A percentile compares a stretch with the other conserved stretches of the same genome.
Conservation (phyloP, 192 early-diverging fungal species). For the Umbelopsis isabellina region DNA sequence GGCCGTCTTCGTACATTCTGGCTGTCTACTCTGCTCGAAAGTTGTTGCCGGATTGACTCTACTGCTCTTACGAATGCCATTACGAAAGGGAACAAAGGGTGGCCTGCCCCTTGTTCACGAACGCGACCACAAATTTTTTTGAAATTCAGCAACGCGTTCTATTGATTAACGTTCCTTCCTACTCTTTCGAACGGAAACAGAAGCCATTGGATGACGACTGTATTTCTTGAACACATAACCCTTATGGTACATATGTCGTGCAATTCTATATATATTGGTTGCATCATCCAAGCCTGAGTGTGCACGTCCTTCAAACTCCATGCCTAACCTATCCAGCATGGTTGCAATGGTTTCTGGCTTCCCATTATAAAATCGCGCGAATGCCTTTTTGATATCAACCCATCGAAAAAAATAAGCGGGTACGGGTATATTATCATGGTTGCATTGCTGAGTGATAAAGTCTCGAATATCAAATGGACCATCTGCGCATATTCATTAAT, state of each 20-base stretch:
- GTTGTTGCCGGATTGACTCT: conserved; percentile 1
- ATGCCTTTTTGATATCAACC: conserved; percentile 67
- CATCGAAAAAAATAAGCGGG: conserved; percentile 70
- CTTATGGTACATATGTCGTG: conserved; percentile 53
- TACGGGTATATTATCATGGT: conserved; percentile 48
- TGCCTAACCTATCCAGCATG: conserved; percentile 65
- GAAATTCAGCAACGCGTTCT: neutral
- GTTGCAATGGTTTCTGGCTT: conserved; percentile 55
- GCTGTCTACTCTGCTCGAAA: neutral
- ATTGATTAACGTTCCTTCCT: neutral
- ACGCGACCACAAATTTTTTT: neutral
- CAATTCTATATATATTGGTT: conserved; percentile 75
- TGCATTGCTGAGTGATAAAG: conserved; percentile 81
- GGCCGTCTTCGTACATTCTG: neutral
- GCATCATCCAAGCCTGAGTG: conserved; percentile 88
- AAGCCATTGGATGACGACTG: neutral
- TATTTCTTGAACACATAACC: conserved; percentile 37
- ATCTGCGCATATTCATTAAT: conserved; percentile 36
- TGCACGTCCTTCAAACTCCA: conserved; percentile 71
- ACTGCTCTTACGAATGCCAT: conserved; percentile 9
- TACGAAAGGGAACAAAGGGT: neutral
- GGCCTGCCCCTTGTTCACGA: neutral
- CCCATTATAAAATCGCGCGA: conserved; percentile 56
- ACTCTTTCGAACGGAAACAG: neutral
- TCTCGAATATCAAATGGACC: conserved; percentile 85